A percentile compares a stretch with the other conserved stretches of the same genome.
Conservation (phyloP, 2,329 filamentous ascomycete species). For the Grosmannia clavigera region DNA sequence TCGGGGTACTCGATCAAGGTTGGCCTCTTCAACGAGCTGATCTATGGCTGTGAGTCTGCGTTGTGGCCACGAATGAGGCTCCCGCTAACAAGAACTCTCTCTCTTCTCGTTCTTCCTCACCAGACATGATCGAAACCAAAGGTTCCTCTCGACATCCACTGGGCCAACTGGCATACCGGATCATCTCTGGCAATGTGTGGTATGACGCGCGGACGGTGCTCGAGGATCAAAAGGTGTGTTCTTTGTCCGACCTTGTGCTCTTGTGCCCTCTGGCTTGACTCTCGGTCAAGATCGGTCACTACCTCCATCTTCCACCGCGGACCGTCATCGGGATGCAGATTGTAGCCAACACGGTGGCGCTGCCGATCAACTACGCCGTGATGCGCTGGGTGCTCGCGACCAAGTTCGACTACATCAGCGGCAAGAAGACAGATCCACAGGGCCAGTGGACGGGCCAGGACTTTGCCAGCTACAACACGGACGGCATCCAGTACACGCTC, state of each 20-base stretch:
- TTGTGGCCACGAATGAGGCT: neutral
- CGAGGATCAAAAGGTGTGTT: slow-evolving; percentile 12
- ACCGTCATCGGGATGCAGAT: slow-evolving; percentile 13
- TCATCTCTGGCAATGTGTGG: slow-evolving; percentile 13
- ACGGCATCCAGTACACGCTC: slow-evolving; percentile 11
- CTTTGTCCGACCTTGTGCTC: neutral
- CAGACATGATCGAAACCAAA: slow-evolving; percentile 11
- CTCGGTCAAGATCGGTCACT: slow-evolving; percentile 3
- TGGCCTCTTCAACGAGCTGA: slow-evolving; percentile 12
- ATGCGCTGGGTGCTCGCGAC: slow-evolving; percentile 11
- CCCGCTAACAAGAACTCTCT: no score
- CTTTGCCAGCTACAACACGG: slow-evolving; percentile 11
- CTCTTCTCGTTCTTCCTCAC: no score
- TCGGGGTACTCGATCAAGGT: slow-evolving; percentile 12
- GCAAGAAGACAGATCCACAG: slow-evolving; percentile 6
- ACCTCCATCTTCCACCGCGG: slow-evolving; percentile 12
- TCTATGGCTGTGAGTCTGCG: slow-evolving; percentile 9
- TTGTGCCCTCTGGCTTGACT: neutral
- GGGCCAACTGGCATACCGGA: slow-evolving; percentile 11
- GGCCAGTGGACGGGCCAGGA: slow-evolving; percentile 13
- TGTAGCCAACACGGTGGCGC: slow-evolving; percentile 11
- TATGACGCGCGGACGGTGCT: slow-evolving; percentile 10
- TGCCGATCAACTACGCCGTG: slow-evolving; percentile 13
- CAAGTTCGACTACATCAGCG: slow-evolving; percentile 11
- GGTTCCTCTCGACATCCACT: slow-evolving; percentile 8